Base-by-base conservation (phyloP, 805 yeast genomes). In the Metschnikowia peoriensis region DNA sequence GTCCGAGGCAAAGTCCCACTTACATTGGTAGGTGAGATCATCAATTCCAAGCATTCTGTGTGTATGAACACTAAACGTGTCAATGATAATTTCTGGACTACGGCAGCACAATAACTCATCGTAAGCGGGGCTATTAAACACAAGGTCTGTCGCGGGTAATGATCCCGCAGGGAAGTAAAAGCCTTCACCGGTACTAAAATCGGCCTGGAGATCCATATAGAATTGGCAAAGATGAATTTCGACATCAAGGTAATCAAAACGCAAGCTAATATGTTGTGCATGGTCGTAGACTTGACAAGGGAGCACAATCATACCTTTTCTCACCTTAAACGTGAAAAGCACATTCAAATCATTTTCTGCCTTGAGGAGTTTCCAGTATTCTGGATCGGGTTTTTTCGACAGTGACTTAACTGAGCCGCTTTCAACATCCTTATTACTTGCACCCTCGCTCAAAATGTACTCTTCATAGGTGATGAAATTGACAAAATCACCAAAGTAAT, bases 131-230 rank as follows among this genome's bases (percentile, higher is more conserved):
- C 66, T 64, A 45, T 66, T 64, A 52, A 63, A 68, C 4, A 68
- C 57, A 2, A 57, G 55, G 53, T 68, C 51, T 60, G 61, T 38
- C 32, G 50, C 39, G n/a, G 59, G 64, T 10, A 65, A 46, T 14
- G 57, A 51, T 11, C 65, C 56, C 54, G 53, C 48, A 6, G 63
- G 62, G 27, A 60, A 52, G 9, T 63, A 66, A 10, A 63, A 64
- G 3, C 78, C 73, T 17, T 62, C 58, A 5, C 58, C 67, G 0
- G 92, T 89, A 11, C 87, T 76, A 39, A 85, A 74, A 57, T 88
- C 83, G 1, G 86, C 87, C 62, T 90, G 93, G 55, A 93, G 65
- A 63, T 93, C 97, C 97, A 94, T 92, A 64, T 93, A 94, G 67
- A 88, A 94, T 61, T 90, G 88, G 15, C 93, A 86, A 68, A 90